Evolutionary conservation across 1,284 basidiomycete genomes (phyloP).

Genomic region (Thecaphora thlaspeos): DNA sequence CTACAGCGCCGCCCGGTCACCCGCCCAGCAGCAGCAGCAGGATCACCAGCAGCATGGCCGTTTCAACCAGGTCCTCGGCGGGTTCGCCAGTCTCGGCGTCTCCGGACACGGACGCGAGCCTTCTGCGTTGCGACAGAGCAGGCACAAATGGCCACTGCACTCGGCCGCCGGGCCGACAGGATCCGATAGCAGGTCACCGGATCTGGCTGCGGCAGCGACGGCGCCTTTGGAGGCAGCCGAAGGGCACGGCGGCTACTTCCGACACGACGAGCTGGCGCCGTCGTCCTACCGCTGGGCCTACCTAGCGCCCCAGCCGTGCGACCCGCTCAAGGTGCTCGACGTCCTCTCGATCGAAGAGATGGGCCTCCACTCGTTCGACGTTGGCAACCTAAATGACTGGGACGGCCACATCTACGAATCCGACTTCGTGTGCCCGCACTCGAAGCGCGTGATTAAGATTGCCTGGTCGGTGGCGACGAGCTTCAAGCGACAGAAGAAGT

Average conservation of each 20-base stretch:
- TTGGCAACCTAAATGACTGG: slow-evolving; percentile 49
- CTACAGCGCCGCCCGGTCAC: too few species aligned
- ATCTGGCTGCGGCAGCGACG: too few species aligned
- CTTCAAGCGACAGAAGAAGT: slow-evolving; percentile 36
- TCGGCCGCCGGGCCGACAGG: too few species aligned
- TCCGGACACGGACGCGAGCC: too few species aligned
- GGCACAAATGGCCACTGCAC: too few species aligned
- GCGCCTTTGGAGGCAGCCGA: slow-evolving; percentile 3
- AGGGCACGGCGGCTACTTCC: slow-evolving; percentile 27
- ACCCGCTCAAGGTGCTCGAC: slow-evolving; percentile 44
- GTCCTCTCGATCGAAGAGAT: slow-evolving; percentile 50
- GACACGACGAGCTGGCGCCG: neutral
- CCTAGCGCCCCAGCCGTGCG: slow-evolving; percentile 8
- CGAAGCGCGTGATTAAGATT: slow-evolving; percentile 21
- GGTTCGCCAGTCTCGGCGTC: slow-evolving; percentile 20
- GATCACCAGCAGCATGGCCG: too few species aligned
- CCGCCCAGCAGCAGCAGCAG: neutral
- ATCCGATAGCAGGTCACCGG: too few species aligned
- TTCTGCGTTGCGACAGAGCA: too few species aligned
- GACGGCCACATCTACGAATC: slow-evolving; percentile 39
- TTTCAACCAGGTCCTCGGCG: slow-evolving; percentile 16
- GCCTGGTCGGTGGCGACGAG: slow-evolving; percentile 40
- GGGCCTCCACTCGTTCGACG: slow-evolving; percentile 46
- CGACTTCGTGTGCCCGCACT: slow-evolving; percentile 24
- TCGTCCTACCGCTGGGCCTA: neutral